Evolutionary conservation across 108 stramenopile genomes (phyloP).

Genomic region (Tribonema minus): DNA sequence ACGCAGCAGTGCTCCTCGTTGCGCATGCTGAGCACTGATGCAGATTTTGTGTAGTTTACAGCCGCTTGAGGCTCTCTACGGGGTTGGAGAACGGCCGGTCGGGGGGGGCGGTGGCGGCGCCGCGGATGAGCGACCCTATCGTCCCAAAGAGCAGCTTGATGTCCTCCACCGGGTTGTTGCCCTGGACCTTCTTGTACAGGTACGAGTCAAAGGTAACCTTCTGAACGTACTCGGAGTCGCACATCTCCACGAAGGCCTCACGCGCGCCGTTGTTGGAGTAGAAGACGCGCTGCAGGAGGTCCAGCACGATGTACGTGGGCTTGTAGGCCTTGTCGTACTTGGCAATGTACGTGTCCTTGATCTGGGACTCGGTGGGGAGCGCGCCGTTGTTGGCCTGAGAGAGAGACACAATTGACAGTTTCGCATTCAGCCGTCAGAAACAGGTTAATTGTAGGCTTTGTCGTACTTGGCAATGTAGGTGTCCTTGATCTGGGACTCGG

Average conservation of each 20-base stretch:
- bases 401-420: no score
- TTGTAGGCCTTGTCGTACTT: constrained; percentile 87
- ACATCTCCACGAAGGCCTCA: constrained; percentile 95
- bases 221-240: constrained; percentile 94
- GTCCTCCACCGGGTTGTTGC: constrained; percentile 94
- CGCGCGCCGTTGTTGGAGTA: constrained; percentile 95
- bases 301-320: constrained; percentile 93
- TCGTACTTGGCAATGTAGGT: constrained; percentile 89
- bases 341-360: constrained; percentile 83
- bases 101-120: constrained; percentile 84
- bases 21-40: no score
- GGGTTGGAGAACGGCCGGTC: constrained; percentile 91
- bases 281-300: constrained; percentile 86
- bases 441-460: no score
- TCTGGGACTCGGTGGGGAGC: constrained; percentile 83
- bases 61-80: constrained; percentile 84
- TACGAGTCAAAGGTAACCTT: constrained; percentile 97
- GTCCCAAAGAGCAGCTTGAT: constrained; percentile 92
- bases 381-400: no score
- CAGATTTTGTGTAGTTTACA: no score
- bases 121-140: constrained; percentile 87
- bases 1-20: no score
- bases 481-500: constrained; percentile 79
- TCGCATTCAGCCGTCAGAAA: no score
- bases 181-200: constrained; percentile 97